Evolutionary conservation across 2,329 filamentous ascomycete species (phyloP).

Genomic region (Cryoendolithus antarcticus): DNA sequence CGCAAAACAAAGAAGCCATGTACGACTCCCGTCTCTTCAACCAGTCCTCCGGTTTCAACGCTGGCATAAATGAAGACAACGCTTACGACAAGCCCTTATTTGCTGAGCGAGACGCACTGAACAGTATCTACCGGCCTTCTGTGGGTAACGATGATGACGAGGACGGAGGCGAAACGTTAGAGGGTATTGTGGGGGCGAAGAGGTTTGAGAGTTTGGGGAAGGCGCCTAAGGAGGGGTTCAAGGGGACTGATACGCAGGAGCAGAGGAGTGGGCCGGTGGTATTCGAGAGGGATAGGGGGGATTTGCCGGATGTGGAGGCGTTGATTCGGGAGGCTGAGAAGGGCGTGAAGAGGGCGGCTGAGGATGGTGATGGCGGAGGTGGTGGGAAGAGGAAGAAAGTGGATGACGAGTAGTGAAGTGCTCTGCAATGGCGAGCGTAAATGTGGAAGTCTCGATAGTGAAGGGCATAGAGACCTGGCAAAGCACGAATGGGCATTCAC

Average conservation of each 20-base stretch:
- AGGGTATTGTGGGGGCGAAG: constrained; percentile 72
- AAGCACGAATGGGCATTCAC: too few relatives aligned
- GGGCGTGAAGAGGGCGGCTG: constrained; percentile 57
- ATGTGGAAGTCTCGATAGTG: too few relatives aligned
- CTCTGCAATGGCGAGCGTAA: too few relatives aligned
- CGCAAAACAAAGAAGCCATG: constrained; percentile 84
- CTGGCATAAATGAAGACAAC: constrained; percentile 93
- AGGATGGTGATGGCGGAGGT: constrained; percentile 46
- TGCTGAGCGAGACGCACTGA: constrained; percentile 87
- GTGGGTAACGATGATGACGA: constrained; percentile 65
- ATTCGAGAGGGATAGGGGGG: constrained; percentile 71
- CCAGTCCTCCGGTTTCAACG: constrained; percentile 76
- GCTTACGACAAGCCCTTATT: constrained; percentile 95
- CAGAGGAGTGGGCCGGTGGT: constrained; percentile 83
- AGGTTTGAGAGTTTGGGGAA: constrained; percentile 82
- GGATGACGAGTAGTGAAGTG: constrained; percentile 47
- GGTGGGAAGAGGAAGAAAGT: constrained; percentile 61
- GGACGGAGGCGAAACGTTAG: constrained; percentile 68
- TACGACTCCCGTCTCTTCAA: constrained; percentile 95
- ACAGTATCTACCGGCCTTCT: constrained; percentile 78
- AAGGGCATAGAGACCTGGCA: too few relatives aligned
- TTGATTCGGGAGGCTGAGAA: constrained; percentile 72
- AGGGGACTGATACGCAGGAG: constrained; percentile 73
- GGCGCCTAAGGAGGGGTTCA: constrained; percentile 67
- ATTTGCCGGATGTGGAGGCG: constrained; percentile 91